Evolutionary conservation across 2,329 filamentous ascomycete species (phyloP), one percentile per base, ranked within the genome.

Genomic region (Nemania bipapillata): DNA sequence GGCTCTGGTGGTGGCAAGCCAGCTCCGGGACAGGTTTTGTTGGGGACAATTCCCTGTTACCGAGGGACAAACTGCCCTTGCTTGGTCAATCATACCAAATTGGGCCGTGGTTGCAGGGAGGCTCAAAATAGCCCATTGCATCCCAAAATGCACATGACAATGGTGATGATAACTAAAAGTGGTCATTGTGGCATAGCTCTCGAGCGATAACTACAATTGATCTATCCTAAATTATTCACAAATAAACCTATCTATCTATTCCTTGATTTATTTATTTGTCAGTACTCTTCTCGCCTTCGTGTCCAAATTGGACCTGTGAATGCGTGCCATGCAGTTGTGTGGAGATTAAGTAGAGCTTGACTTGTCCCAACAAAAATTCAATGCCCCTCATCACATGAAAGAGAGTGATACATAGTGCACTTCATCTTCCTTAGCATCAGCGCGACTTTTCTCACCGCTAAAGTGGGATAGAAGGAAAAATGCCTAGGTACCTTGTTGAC

Each of bases 341-440:
- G 63, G 50, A 49, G 56, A 40, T 20, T 7, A 37, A 8, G 28
- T 50, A 17, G 9, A 35, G 37, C 28, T 37, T 7, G 22, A 17
- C 20, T 42, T 15, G 47, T 52, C 65, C 65, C 65, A 68, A 64
- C 65, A 68, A 67, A n/a, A 68, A 64, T 40, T 52, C 35, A 42
- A 11, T 57, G 45, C 53, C 30, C 57, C 53, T 52, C 42, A 64
- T 52, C 28, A 40, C 4, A 12, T 50, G 47, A 50, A 4, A 26
- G 47, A 50, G 17, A 22, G 22, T 12, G 11, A 40, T 3, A 8
- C 5, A 20, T 45, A 45, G 7, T 6, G 40, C 17, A 45, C 17
- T 45, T 42, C n/a, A 61, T 30, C 42, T 62, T 28, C 32, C 42
- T 62, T 11, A 32, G 22, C 47, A 30, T 57, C 52, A n/a, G n/a